Conservation (phyloP, 257 asterid species). For the Coffea canephora region DNA sequence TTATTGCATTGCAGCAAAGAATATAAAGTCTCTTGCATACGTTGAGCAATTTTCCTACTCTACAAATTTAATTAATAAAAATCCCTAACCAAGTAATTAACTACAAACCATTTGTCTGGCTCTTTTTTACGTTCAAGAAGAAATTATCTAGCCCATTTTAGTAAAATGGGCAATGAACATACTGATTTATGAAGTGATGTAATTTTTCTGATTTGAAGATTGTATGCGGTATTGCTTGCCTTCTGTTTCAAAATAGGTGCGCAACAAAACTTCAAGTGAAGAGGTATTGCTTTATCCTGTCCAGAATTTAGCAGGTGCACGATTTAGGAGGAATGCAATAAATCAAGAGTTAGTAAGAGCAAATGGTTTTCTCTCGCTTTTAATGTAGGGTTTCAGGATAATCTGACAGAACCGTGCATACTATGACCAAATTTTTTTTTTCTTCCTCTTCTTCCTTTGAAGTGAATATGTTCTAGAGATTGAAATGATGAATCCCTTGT, state of each 20-base stretch:
- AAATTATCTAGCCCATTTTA: neutral
- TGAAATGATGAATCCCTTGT: neutral
- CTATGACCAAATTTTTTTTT: neutral
- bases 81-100: neutral
- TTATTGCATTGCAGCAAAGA: neutral
- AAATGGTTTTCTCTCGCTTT: neutral
- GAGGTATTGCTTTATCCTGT: neutral
- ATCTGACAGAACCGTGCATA: neutral
- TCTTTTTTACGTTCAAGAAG: neutral
- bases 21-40: neutral
- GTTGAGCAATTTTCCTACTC: neutral
- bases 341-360: neutral
- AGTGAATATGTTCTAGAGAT: neutral
- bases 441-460: neutral
- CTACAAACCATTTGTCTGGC: neutral
- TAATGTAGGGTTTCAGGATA: neutral
- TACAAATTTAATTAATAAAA: neutral
- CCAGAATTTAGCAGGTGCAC: neutral
- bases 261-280: neutral
- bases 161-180: neutral
- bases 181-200: neutral
- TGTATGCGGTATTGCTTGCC: neutral
- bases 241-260: neutral
- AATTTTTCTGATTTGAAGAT: neutral
- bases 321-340: neutral